phyloP scores from a whole-genome alignment of 176 grass and related monocot genomes.

The Rhipidocladum racemiflorum region DNA sequence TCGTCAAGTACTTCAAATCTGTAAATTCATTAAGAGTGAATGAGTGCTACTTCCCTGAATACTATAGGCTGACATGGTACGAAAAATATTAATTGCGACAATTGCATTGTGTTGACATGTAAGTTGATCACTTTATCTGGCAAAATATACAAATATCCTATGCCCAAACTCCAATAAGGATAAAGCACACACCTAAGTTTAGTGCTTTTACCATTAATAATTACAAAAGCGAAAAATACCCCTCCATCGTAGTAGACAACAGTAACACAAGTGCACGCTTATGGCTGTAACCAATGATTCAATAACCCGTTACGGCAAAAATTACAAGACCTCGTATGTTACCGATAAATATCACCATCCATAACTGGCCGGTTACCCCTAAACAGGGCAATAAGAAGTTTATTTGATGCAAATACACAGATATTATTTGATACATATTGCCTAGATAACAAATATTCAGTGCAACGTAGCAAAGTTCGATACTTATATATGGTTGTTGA shows the following conservation, averaged over 20 bases:
- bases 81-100: background rate
- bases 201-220: background rate
- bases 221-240: background rate
- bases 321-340: background rate
- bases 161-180: background rate
- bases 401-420: background rate
- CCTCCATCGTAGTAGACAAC: background rate
- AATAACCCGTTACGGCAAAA: background rate
- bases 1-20: constrained; percentile 95
- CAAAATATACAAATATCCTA: background rate
- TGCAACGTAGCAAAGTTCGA: background rate
- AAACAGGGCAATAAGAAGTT: background rate
- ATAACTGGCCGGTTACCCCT: background rate
- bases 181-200: background rate
- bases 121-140: background rate
- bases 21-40: constrained; percentile 34
- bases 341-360: background rate
- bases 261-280: background rate
- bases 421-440: background rate
- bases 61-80: background rate
- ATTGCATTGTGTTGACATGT: background rate
- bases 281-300: background rate
- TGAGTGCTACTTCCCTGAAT: constrained; percentile 13
- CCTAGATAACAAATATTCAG: background rate
- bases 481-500: background rate